These are phyloP conservation scores for Mikania micrantha DNA, from an alignment of 129 eudicot species.

Conservation along the genomic window DNA sequence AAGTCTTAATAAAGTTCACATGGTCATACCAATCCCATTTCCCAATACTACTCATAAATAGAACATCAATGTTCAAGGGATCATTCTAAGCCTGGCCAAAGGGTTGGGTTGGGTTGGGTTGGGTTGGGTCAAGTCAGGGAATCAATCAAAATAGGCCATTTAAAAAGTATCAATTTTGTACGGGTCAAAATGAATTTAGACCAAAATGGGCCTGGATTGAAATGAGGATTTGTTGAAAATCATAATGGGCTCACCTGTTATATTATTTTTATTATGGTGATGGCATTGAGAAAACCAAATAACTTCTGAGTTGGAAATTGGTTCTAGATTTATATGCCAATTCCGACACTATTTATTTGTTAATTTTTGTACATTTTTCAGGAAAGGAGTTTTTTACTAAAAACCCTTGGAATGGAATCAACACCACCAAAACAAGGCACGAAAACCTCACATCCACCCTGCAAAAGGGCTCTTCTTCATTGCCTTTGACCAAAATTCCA, in stretches of 20 bases:
- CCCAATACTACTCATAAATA: not conserved
- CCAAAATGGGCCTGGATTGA: no score
- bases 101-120: not conserved
- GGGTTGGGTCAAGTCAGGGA: not conserved
- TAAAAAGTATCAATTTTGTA: no score
- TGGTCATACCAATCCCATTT: not conserved
- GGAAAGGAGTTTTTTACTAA: conserved; percentile 68
- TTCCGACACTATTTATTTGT: not conserved
- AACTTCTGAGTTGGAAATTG: not conserved
- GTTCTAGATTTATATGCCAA: not conserved
- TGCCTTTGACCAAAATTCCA: conserved; percentile 55
- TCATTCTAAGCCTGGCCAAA: not conserved
- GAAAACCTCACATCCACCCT: conserved; percentile 69
- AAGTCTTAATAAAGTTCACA: not conserved
- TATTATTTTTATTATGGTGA: not conserved
- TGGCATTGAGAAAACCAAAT: not conserved
- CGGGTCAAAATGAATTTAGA: not conserved
- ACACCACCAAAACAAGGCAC: conserved; percentile 42
- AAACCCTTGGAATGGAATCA: conserved; percentile 81
- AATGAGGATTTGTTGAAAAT: no score
- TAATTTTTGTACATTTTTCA: not conserved
- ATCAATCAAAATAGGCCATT: not conserved
- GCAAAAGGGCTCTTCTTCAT: conserved; percentile 94
- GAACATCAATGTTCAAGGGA: not conserved
- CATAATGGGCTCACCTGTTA: not conserved